Conservation (phyloP, 2,329 filamentous ascomycete species). For the Fusarium phyllophilum region DNA sequence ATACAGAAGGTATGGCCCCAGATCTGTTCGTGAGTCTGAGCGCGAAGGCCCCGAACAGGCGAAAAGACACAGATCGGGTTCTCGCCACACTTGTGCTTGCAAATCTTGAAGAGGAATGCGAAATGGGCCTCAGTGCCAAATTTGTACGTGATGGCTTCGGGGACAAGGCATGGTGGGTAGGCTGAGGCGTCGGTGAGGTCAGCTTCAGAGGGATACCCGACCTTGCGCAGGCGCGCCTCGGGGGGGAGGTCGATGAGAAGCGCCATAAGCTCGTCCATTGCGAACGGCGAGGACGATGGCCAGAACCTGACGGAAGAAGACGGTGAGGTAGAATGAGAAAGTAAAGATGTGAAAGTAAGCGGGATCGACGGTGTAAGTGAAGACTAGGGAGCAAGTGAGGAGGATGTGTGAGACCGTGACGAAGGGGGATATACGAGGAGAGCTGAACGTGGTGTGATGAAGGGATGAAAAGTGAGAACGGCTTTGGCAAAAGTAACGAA, state of each 20-base stretch:
- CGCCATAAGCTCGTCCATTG: neutral
- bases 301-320: neutral
- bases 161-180: neutral
- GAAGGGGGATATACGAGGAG: neutral
- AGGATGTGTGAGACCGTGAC: neutral
- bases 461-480: neutral
- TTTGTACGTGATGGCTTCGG: neutral
- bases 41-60: neutral
- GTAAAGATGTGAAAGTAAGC: neutral
- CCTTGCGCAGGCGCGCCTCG: neutral
- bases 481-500: neutral
- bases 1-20: neutral
- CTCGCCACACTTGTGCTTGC: neutral
- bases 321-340: neutral
- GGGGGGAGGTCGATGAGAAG: neutral
- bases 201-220: neutral
- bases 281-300: neutral
- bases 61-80: neutral
- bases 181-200: neutral
- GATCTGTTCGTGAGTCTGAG: neutral
- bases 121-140: fast-evolving
- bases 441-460: no score
- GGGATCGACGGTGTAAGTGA: neutral
- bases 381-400: neutral
- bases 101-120: neutral